Evolutionary conservation across 2,329 filamentous ascomycete genomes (phyloP).

Genomic region (Diaporthe vexans): DNA sequence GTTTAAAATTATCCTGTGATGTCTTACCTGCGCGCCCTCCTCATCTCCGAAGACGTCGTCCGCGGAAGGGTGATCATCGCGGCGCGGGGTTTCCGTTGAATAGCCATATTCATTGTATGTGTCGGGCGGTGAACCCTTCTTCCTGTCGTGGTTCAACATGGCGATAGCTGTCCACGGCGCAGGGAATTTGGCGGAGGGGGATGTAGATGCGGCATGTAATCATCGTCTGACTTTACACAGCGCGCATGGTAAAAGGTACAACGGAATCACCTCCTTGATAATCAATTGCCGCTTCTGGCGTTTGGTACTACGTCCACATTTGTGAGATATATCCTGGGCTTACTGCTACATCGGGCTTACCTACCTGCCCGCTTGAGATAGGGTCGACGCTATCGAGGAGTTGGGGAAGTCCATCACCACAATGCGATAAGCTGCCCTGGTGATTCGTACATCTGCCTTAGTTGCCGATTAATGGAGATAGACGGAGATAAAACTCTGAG

Average conservation of each 20-base stretch:
- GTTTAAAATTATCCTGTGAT: neutral
- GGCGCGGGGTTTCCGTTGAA: neutral
- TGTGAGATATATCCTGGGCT: neutral
- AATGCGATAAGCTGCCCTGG: slow-evolving; percentile 19
- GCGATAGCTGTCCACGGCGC: too few species aligned
- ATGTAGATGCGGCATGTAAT: neutral
- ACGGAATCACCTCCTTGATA: neutral
- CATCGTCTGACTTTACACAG: neutral
- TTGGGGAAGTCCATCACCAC: slow-evolving; percentile 16
- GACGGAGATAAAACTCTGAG: neutral
- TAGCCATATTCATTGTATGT: slow-evolving; percentile 26
- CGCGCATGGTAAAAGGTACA: neutral
- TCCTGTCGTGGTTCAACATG: slow-evolving; percentile 18
- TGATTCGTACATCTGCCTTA: neutral
- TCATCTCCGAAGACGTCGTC: slow-evolving; percentile 37
- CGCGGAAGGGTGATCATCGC: neutral
- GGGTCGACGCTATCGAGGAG: slow-evolving; percentile 25
- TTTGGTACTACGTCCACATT: neutral
- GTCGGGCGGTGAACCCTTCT: slow-evolving; percentile 6
- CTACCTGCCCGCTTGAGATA: slow-evolving; percentile 13
- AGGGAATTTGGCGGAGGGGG: neutral
- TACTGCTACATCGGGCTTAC: neutral
- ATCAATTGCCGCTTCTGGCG: neutral
- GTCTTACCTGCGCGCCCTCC: slow-evolving; percentile 36
- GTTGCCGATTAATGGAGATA: slow-evolving; percentile 9